Percentiles rank a stretch among this genome's conserved stretches.
These are phyloP conservation scores for Durusdinium trenchii DNA, from an alignment of 73 alveolate species.

Conservation along the genomic window DNA sequence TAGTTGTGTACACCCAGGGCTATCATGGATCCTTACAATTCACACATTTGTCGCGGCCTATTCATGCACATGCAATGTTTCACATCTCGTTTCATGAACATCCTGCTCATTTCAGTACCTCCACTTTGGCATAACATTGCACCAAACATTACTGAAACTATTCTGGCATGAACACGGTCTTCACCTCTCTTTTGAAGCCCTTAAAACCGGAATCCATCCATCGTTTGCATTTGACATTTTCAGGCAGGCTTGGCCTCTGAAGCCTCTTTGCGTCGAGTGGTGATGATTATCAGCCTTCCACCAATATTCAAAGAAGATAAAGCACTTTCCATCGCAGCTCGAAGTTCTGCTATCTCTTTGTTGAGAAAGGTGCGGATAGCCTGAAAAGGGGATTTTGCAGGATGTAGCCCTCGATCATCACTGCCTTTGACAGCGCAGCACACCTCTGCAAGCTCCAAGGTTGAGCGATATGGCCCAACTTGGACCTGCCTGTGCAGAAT, in stretches of 20 bases:
- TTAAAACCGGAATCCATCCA: too few species aligned
- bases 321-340: neutral
- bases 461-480: slow-evolving; percentile 58
- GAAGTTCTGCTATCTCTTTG: neutral
- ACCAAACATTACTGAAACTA: too few species aligned
- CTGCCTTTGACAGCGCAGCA: slow-evolving; percentile 38
- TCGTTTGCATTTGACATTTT: too few species aligned
- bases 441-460: slow-evolving; percentile 58
- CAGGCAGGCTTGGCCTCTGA: neutral
- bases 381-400: slow-evolving; percentile 61
- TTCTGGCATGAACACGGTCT: too few species aligned
- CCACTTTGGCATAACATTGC: too few species aligned
- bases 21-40: too few species aligned
- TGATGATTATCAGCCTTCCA: slow-evolving; percentile 44
- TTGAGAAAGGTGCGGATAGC: slow-evolving; percentile 45
- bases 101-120: too few species aligned
- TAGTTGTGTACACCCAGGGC: too few species aligned
- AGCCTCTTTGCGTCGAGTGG: slow-evolving; percentile 56
- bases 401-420: slow-evolving; percentile 81
- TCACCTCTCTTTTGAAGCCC: too few species aligned
- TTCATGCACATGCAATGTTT: too few species aligned
- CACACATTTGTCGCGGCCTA: too few species aligned
- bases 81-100: too few species aligned
- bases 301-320: neutral
- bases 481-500: slow-evolving; percentile 42